These are phyloP conservation scores for Plasmodium fragile DNA, from an alignment of 169 alveolate genomes.

Conservation along the genomic window DNA sequence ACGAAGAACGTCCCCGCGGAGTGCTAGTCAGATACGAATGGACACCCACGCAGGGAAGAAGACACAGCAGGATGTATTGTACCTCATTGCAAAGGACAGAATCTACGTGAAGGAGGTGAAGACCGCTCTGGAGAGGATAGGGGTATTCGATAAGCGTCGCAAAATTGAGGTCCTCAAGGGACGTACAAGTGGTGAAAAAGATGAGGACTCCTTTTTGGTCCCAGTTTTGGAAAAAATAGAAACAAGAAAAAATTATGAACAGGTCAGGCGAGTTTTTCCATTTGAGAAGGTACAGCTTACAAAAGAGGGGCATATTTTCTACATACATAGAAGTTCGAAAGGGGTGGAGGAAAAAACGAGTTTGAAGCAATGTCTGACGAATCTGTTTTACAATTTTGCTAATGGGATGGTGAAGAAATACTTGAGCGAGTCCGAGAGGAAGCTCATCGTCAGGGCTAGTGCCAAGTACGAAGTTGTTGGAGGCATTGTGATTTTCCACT, in stretches of 20 bases:
- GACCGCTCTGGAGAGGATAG: constrained; percentile 15
- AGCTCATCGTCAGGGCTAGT: constrained; percentile 16
- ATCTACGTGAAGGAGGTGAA: constrained; percentile 39
- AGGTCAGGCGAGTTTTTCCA: background rate
- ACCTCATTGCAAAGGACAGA: constrained; percentile 29
- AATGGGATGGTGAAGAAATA: constrained; percentile 24
- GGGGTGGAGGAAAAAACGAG: background rate
- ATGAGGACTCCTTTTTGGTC: constrained; percentile 5
- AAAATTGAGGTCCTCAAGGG: constrained; percentile 9
- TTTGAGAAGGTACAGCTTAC: background rate
- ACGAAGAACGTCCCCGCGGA: background rate
- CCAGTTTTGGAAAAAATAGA: constrained; percentile 23
- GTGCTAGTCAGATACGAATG: background rate
- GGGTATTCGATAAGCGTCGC: constrained; percentile 16
- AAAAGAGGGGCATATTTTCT: background rate
- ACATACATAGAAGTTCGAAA: background rate
- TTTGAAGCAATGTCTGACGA: constrained; percentile 17
- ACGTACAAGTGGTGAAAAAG: background rate
- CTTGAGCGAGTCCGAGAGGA: constrained; percentile 13
- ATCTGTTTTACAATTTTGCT: constrained; percentile 19
- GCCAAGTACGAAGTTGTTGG: constrained; percentile 64
- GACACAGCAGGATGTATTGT: background rate
- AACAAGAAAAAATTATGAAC: background rate
- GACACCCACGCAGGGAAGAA: background rate
- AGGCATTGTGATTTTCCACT: constrained; percentile 31